These are phyloP conservation scores for Aureobasidium sp. DNA, from an alignment of 2,329 filamentous ascomycete genomes.

Conservation along the genomic window DNA sequence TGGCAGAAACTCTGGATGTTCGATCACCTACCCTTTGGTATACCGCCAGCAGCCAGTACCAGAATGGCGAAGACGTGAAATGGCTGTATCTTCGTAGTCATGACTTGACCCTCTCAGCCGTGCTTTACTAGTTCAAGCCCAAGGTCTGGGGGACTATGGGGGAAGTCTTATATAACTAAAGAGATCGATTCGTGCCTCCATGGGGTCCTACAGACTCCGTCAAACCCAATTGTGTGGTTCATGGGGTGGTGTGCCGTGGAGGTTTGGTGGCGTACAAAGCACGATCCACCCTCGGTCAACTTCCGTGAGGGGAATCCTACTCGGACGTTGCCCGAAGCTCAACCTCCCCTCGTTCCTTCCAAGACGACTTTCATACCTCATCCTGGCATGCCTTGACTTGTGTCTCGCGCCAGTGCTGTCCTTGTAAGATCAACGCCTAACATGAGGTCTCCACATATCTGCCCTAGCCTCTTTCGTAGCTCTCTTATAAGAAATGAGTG, in stretches of 20 bases:
- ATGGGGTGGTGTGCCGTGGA: neutral
- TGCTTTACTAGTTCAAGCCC: neutral
- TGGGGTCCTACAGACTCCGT: neutral
- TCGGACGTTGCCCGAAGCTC: neutral
- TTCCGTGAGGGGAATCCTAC: neutral
- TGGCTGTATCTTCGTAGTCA: conserved; percentile 15
- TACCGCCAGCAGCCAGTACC: conserved; percentile 1
- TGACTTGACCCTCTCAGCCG: neutral
- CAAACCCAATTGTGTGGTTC: neutral
- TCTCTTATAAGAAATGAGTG: neutral
- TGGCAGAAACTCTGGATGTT: neutral
- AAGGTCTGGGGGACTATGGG: neutral
- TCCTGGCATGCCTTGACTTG: neutral
- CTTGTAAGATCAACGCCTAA: neutral
- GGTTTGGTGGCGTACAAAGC: neutral
- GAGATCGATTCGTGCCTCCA: neutral
- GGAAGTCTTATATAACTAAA: neutral
- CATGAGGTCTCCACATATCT: neutral
- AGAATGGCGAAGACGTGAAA: conserved; percentile 15
- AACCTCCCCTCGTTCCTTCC: neutral
- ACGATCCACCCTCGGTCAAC: neutral
- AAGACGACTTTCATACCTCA: neutral
- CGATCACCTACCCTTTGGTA: neutral
- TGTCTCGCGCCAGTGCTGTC: neutral
- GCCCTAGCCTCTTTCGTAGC: neutral